Evolutionary conservation across 2,329 filamentous ascomycete species (phyloP).

Genomic region (Fusarium torreyae): DNA sequence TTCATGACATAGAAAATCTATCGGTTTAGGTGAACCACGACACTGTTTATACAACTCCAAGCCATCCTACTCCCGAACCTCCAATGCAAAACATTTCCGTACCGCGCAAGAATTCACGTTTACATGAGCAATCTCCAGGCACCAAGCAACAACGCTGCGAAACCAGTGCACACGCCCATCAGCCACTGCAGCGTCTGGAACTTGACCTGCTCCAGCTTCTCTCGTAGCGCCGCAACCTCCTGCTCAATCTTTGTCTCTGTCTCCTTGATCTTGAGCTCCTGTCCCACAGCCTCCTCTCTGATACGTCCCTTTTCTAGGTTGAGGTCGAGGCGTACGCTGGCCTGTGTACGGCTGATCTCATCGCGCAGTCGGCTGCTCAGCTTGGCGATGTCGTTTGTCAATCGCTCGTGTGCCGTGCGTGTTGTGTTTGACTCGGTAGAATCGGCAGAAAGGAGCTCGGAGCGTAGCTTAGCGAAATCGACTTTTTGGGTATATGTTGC

Average conservation of each 20-base stretch:
- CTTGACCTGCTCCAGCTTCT: slow-evolving; percentile 97
- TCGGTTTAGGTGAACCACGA: slow-evolving; percentile 38
- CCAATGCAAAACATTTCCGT: background rate
- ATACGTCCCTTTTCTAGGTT: slow-evolving; percentile 98
- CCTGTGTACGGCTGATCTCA: slow-evolving; percentile 94
- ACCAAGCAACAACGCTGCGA: slow-evolving; percentile 77
- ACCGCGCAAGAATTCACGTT: slow-evolving; percentile 10
- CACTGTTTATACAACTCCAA: slow-evolving; percentile 22
- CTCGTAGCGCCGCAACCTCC: slow-evolving; percentile 90
- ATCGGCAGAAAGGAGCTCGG: slow-evolving; percentile 92
- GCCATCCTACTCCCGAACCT: background rate
- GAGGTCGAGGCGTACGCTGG: slow-evolving; percentile 90
- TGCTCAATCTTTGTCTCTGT: slow-evolving; percentile 99
- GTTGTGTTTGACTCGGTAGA: slow-evolving; percentile 92
- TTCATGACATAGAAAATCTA: slow-evolving; percentile 44
- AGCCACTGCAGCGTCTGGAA: slow-evolving; percentile 98
- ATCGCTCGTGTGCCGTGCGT: slow-evolving; percentile 88
- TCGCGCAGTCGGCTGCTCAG: slow-evolving; percentile 90
- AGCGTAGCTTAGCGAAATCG: slow-evolving; percentile 96
- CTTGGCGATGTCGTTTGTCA: slow-evolving; percentile 96
- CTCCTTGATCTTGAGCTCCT: slow-evolving; percentile 98
- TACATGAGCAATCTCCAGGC: slow-evolving; percentile 80
- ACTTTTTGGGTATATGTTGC: slow-evolving; percentile 90
- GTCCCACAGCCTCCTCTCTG: slow-evolving; percentile 93
- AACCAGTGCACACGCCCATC: slow-evolving; percentile 85